Evolutionary conservation across 192 early-diverging fungal species (phyloP).

Genomic region (Spizellomyces punctatus): DNA sequence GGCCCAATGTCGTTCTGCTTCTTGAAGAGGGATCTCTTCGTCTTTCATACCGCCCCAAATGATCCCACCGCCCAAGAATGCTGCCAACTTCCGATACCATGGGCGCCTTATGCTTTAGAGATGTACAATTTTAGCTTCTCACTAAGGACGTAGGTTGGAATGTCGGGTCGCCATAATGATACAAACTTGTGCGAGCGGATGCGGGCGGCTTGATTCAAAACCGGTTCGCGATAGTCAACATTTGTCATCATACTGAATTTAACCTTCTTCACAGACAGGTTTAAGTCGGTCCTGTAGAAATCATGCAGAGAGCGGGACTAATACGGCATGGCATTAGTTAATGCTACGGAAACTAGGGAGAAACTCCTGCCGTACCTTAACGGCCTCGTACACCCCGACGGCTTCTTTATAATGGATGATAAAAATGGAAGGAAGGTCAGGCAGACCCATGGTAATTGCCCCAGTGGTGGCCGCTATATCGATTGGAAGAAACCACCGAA

Average conservation of each 20-base stretch:
- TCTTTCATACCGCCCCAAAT: conserved; percentile 34
- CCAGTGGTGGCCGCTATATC: conserved; percentile 66
- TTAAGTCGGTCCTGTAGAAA: conserved; percentile 58
- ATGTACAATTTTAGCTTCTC: no score
- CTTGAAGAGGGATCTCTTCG: conserved; percentile 28
- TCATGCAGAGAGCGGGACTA: conserved; percentile 61
- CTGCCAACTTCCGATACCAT: background rate
- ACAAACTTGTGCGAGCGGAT: conserved; percentile 28
- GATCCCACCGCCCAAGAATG: conserved; percentile 26
- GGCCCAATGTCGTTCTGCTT: conserved; percentile 51
- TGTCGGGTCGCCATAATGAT: no score
- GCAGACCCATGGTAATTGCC: conserved; percentile 72
- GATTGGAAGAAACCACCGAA: conserved; percentile 66
- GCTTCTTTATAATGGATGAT: conserved; percentile 61
- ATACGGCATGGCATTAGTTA: background rate
- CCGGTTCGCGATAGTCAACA: conserved; percentile 63
- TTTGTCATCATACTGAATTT: conserved; percentile 61
- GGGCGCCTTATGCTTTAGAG: conserved; percentile 22
- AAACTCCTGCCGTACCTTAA: conserved; percentile 13
- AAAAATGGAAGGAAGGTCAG: conserved; percentile 62
- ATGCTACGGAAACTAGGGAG: background rate
- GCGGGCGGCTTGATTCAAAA: conserved; percentile 49
- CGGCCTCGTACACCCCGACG: conserved; percentile 55
- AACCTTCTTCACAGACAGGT: conserved; percentile 53
- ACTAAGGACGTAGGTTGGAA: no score